Evolutionary conservation across 305 asterid species (phyloP).

Genomic region (Solanum chacoense): DNA sequence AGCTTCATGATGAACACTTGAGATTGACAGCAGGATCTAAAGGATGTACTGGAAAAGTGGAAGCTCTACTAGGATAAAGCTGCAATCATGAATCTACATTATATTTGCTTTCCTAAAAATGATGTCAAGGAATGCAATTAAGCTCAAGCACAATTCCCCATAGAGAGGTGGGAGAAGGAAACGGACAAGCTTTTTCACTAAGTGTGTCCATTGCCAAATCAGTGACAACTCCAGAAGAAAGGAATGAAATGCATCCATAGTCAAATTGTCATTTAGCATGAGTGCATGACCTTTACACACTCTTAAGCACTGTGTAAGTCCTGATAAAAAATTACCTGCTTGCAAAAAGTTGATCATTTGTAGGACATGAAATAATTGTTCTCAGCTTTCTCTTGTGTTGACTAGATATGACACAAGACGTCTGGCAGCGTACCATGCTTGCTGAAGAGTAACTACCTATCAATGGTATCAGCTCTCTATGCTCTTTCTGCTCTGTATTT

Average conservation of each 20-base stretch:
- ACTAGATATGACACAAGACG: constrained; percentile 39
- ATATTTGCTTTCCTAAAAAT: background rate
- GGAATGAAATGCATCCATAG: background rate
- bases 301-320: background rate
- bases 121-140: background rate
- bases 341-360: constrained; percentile 71
- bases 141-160: background rate
- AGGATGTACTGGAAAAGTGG: background rate
- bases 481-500: constrained; percentile 57
- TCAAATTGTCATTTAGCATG: background rate
- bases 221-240: background rate
- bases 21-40: background rate
- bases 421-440: constrained; percentile 41
- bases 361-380: constrained; percentile 71
- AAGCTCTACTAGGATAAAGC: background rate
- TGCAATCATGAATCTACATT: background rate
- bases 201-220: background rate
- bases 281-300: background rate
- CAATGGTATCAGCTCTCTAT: constrained; percentile 47
- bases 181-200: background rate
- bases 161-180: background rate
- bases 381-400: constrained; percentile 90
- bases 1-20: background rate
- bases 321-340: constrained; percentile 45
- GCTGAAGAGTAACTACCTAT: constrained; percentile 47